These are phyloP conservation scores for Ascocoryne sarcoides DNA, from an alignment of 2,329 filamentous ascomycete genomes.

Conservation along the genomic window DNA sequence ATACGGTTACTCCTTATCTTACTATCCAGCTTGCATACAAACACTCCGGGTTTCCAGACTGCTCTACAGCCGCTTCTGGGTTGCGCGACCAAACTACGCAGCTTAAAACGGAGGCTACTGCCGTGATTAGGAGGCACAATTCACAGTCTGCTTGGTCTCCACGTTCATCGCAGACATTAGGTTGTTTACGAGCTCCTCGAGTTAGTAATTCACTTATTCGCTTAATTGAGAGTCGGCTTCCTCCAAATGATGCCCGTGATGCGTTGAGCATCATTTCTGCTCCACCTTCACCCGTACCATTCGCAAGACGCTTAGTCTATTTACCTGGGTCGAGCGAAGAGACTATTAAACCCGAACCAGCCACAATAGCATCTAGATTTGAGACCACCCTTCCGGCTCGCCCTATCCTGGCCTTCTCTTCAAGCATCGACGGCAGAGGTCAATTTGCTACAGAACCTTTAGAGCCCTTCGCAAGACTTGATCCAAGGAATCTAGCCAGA, in stretches of 20 bases:
- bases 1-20: conserved; percentile 40
- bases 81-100: conserved; percentile 37
- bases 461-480: conserved; percentile 4
- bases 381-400: background rate
- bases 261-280: conserved; percentile 14
- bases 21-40: conserved; percentile 44
- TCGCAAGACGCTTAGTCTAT: conserved; percentile 3
- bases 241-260: conserved; percentile 15
- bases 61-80: conserved; percentile 16
- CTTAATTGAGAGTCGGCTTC: conserved; percentile 21
- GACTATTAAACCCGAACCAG: conserved; percentile 10
- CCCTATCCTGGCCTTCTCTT: background rate
- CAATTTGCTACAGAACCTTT: background rate
- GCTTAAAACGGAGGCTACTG: conserved; percentile 44
- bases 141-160: conserved; percentile 44
- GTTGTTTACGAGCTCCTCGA: conserved; percentile 22
- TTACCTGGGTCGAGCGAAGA: conserved; percentile 12
- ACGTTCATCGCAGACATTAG: conserved; percentile 26
- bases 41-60: conserved; percentile 46
- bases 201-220: conserved; percentile 16
- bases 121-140: conserved; percentile 41
- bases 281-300: conserved; percentile 12
- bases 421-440: background rate
- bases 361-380: conserved; percentile 2
- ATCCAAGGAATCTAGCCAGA: background rate